Base-by-base conservation (phyloP, 2,329 filamentous ascomycete genomes). In the Diaporthe humulicola region DNA sequence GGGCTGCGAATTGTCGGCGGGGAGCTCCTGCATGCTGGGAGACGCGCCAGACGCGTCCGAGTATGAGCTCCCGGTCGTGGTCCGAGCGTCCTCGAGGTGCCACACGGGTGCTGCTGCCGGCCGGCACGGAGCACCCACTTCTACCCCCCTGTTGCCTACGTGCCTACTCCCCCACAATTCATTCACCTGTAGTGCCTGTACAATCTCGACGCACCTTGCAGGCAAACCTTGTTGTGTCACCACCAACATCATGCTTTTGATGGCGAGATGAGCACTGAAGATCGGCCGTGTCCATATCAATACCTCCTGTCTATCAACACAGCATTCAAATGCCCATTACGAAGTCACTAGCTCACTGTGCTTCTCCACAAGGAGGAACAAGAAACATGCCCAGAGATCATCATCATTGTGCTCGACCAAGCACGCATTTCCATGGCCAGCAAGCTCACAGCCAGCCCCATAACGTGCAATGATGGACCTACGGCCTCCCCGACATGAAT, bases 31-130 rank as follows among this genome's bases (percentile, higher is more conserved):
- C 33, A 17, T 12, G 12, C 17, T 1, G 45, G 33, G 64, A 69
- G 64, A 58, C 67, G 67, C 67, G 67, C 36, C 50, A 8, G 52
- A 70, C 67, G 67, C 50, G 67, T 70, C 67, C 45, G n/a, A 42
- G 25, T 33, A 4, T 9, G 38, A 52, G 64, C 14, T 38, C 9
- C 45, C 30, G 30, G 9, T 14, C 7, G 14, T 67, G 64, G 50
- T n/a, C 67, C 67, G 50, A 45, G 67, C 67, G 30, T 52, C 22
- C 22, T 38, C 10, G 33, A 15, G 8, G 64, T 52, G 48, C 19
- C 61, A 28, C 30, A 19, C 45, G 25, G 25, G 15, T 56, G 52
- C 28, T 56, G 10, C 28, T 22, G 52, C 52, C 57, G 57, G 57
- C 57, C n/a, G 33, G 38, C 30, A 33, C 8, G 64, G 45, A n/a